A percentile compares a stretch with the other conserved stretches of the same genome.
These are phyloP conservation scores for Hypoxylon fragiforme DNA, from an alignment of 495 filamentous ascomycete genomes.

Conservation along the genomic window DNA sequence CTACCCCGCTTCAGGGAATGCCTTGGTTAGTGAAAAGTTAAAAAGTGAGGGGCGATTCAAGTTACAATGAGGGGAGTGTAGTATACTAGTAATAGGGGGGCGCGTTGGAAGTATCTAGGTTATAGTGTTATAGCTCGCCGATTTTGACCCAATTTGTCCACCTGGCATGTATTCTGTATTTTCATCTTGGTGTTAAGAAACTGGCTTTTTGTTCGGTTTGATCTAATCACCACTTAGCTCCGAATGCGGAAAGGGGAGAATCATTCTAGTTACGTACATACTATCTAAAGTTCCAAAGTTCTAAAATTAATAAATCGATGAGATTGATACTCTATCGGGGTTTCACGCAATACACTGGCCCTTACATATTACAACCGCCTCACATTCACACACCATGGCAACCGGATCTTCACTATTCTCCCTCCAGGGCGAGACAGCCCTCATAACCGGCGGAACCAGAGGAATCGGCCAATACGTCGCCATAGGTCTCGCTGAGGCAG, in stretches of 20 bases:
- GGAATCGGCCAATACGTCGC: slow-evolving; percentile 88
- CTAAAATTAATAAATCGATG: background rate
- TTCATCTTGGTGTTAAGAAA: no score
- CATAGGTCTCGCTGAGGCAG: slow-evolving; percentile 78
- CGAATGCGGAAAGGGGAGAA: slow-evolving; percentile 25
- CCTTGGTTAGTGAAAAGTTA: no score
- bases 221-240: no score
- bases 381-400: slow-evolving; percentile 13
- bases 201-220: no score
- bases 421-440: slow-evolving; percentile 70
- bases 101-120: background rate
- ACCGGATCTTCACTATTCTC: slow-evolving; percentile 55
- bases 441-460: slow-evolving; percentile 84
- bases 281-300: background rate
- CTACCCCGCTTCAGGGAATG: slow-evolving; percentile 17
- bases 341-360: no score
- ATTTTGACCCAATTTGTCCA: slow-evolving; percentile 25
- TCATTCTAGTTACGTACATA: background rate
- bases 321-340: no score
- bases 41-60: background rate
- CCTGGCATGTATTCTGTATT: background rate
- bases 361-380: no score
- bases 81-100: slow-evolving; percentile 2
- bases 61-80: slow-evolving; percentile 9
- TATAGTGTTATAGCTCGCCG: slow-evolving; percentile 7